Evolutionary conservation across 2,329 filamentous ascomycete species (phyloP), one percentile per base, ranked within the genome.

Genomic region (Chrysoporthe puriensis): DNA sequence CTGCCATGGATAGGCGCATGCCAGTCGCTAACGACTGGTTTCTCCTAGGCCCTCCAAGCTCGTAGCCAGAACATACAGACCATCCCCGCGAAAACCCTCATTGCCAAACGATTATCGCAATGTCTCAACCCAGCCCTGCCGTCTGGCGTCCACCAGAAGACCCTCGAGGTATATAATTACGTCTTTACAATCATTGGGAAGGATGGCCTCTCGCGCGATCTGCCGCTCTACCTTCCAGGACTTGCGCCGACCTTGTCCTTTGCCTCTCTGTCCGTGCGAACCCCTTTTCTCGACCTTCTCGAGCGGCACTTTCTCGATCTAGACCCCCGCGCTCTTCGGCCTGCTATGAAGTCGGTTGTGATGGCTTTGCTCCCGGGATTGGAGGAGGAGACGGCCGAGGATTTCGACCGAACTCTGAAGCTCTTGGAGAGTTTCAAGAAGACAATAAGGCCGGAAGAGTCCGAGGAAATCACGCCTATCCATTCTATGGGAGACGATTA

Each of bases 61-160:
- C 92, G 94, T 71, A 93, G 93, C 34, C 82, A 90, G 57, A 89
- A 88, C 68, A 86, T 90, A 66, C 86, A 88, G 9, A 82, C 89
- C 44, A 90, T 99, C 68, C 95, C 96, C 14, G 89, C 94, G 74
- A 97, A 94, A 80, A 84, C 88, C 21, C 85, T 90, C 66, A 90
- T 99, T 76, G 92, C 96, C 74, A 96, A 96, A 79, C 92, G 95
- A 74, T 85, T 99, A 68, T 92, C 96, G 56, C 96, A 99, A 85
- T 99, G 96, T 77, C 85, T 99, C 72, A 97, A 97, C 77, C 94
- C 96, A 48, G 90, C 92, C 26, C 83, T 99, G 63, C 96, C 96
- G 16, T 97, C 96, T 0, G 96, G 96, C 40, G 96, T 99, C 21
- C 96, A 99, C 80, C 96, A 99, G 79, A 99, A 98, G 78, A 90